Evolutionary conservation across 352 stramenopile genomes (phyloP).

Genomic region (Hyaloperonospora brassicae): DNA sequence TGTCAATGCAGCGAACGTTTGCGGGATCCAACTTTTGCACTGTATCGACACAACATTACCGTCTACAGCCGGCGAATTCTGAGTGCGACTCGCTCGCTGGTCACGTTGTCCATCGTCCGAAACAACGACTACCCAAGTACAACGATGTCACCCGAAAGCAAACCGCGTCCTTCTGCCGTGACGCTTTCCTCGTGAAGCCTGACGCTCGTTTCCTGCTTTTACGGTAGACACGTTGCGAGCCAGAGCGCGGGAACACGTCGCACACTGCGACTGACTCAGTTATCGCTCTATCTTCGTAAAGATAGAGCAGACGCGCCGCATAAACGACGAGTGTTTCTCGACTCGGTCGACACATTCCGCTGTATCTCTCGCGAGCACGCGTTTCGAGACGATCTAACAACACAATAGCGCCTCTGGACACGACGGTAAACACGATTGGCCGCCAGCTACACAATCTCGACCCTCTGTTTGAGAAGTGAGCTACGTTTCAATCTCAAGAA

Average conservation of each 20-base stretch:
- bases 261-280: conserved; percentile 48
- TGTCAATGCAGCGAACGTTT: no score
- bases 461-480: conserved; percentile 80
- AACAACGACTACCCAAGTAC: no score
- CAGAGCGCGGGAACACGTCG: conserved; percentile 44
- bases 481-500: conserved; percentile 61
- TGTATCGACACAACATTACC: no score
- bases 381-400: conserved; percentile 48
- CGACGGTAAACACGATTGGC: conserved; percentile 93
- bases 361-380: conserved; percentile 91
- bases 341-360: conserved; percentile 85
- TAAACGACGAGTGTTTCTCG: conserved; percentile 92
- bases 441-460: conserved; percentile 92
- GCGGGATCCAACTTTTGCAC: no score
- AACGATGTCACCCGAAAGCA: conserved; percentile 21
- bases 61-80: no score
- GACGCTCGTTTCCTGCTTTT: conserved; percentile 27
- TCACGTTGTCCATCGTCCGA: no score
- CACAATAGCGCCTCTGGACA: conserved; percentile 48
- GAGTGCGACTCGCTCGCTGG: no score
- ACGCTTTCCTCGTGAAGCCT: conserved; percentile 60
- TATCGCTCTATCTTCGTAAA: conserved; percentile 80
- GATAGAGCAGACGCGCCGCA: conserved; percentile 69
- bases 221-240: conserved; percentile 49
- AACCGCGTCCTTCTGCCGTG: conserved; percentile 45